Evolutionary conservation across 441 rosid genomes (phyloP), one percentile per base, ranked within the genome.

Genomic region (Pelargonium citronellum): DNA sequence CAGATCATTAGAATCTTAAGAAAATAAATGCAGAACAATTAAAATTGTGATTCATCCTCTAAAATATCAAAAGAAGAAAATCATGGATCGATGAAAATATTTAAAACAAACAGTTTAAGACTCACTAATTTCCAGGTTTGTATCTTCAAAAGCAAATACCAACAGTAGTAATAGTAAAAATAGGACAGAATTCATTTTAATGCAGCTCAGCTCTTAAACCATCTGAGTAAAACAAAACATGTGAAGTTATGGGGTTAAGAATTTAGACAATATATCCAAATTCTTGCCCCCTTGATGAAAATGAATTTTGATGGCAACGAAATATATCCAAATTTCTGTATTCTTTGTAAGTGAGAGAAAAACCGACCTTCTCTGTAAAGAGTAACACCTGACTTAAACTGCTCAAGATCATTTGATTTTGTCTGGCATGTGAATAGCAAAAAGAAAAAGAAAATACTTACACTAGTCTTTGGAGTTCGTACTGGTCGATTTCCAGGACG

Each of bases 401-500:
- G 30, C 58, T 63, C 8, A 30, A 1, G 46, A 47, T 11, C 67
- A 20, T 34, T 22, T 27, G 53, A 60, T 44, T 39, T 39, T 39
- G 43, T 39, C 43, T 34, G 19, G 15, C 60, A 62, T 19, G 64
- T n/a, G 9, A 55, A 60, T 71, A 1, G 7, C 12, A n/a, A 53
- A 9, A 68, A 2, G 12, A 53, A 13, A 69, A 63, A 9, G 24
- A 57, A n/a, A 24, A 39, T 55, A 71, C 87, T 88, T 83, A 91
- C 97, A 76, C 75, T 77, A 67, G 81, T 69, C 72, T 81, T 92
- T 17, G 95, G 69, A 62, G 79, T 79, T 72, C 92, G 85, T 22
- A 80, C 75, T 1, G 85, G 74, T 8, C 83, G 85, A 74, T 87
- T 87, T 73, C 94, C 91, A 15, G 88, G 83, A 65, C 85, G 79